Evolutionary conservation across 1,284 basidiomycete genomes (phyloP).

Genomic region (Trametes sp.): DNA sequence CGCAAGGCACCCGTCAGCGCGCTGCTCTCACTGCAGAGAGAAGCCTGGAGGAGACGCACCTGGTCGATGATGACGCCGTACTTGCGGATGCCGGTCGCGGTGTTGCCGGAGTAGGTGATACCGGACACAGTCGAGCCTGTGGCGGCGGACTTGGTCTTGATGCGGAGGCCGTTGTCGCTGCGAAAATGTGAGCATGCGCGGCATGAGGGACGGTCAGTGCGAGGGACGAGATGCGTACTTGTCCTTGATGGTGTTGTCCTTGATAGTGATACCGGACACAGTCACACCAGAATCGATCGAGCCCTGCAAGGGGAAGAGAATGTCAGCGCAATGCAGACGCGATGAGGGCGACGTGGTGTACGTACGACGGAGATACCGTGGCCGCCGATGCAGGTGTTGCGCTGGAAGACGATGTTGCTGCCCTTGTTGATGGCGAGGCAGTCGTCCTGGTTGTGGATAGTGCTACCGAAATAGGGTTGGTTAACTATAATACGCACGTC

Average conservation of each 20-base stretch:
- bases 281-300: slow-evolving; percentile 55
- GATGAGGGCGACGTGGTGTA: not conserved
- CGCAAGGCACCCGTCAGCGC: not conserved
- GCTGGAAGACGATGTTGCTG: slow-evolving; percentile 58
- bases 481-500: no score
- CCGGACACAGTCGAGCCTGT: slow-evolving; percentile 44
- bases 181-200: not conserved
- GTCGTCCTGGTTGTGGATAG: slow-evolving; percentile 57
- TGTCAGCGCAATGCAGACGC: not conserved
- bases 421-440: slow-evolving; percentile 69
- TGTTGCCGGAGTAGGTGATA: slow-evolving; percentile 47
- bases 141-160: slow-evolving; percentile 47
- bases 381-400: slow-evolving; percentile 61
- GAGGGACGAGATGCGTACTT: slow-evolving; percentile 28
- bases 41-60: slow-evolving; percentile 28
- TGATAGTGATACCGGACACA: slow-evolving; percentile 55
- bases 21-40: no score
- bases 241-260: slow-evolving; percentile 51
- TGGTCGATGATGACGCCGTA: slow-evolving; percentile 51
- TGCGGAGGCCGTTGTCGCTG: slow-evolving; percentile 50
- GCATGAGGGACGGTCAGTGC: not conserved
- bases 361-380: slow-evolving; percentile 64
- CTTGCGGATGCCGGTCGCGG: slow-evolving; percentile 37
- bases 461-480: slow-evolving; percentile 7
- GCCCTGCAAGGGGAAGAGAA: slow-evolving; percentile 41